These are phyloP conservation scores for Tricharina praecox DNA, from an alignment of 495 filamentous ascomycete genomes.

Conservation along the genomic window DNA sequence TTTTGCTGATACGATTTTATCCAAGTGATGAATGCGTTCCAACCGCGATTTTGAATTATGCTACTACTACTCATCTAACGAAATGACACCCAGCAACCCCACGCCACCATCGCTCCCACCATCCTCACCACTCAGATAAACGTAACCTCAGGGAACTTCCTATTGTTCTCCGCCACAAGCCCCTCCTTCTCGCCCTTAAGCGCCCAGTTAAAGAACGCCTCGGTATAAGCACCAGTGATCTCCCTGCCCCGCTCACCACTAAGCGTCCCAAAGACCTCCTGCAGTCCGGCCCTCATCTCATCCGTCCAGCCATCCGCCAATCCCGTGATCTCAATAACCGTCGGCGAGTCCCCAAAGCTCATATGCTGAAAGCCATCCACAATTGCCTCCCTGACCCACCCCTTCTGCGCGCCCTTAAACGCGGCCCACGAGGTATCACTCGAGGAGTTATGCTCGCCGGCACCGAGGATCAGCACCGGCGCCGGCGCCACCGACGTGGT, in stretches of 20 bases:
- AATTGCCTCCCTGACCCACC: slow-evolving; percentile 20
- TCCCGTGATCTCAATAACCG: slow-evolving; percentile 13
- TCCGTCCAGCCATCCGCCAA: slow-evolving; percentile 10
- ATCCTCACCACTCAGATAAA: too few species aligned
- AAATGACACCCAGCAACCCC: too few species aligned
- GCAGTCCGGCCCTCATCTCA: slow-evolving; percentile 6
- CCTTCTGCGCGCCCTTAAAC: slow-evolving; percentile 6
- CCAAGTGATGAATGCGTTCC: too few species aligned
- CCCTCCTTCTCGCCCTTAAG: slow-evolving; percentile 9
- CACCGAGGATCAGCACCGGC: slow-evolving; percentile 28
- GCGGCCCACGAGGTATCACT: slow-evolving; percentile 5
- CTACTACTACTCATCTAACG: too few species aligned
- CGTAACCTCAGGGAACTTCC: slow-evolving; percentile 19
- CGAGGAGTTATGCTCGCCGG: slow-evolving; percentile 11
- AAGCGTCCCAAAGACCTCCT: slow-evolving; percentile 18
- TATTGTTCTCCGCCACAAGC: slow-evolving; percentile 12
- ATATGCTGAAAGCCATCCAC: slow-evolving; percentile 12
- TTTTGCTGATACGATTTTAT: too few species aligned
- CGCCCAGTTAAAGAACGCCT: slow-evolving; percentile 27
- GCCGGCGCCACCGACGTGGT: neutral
- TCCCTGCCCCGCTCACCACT: slow-evolving; percentile 13
- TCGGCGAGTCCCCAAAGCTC: slow-evolving; percentile 28
- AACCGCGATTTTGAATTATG: too few species aligned
- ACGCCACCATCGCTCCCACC: too few species aligned
- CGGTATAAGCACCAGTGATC: slow-evolving; percentile 21